A percentile compares a stretch with the other conserved stretches of the same genome.
phyloP scores from a whole-genome alignment of 2,329 filamentous ascomycete genomes.

The Pezicula rhizophila region DNA sequence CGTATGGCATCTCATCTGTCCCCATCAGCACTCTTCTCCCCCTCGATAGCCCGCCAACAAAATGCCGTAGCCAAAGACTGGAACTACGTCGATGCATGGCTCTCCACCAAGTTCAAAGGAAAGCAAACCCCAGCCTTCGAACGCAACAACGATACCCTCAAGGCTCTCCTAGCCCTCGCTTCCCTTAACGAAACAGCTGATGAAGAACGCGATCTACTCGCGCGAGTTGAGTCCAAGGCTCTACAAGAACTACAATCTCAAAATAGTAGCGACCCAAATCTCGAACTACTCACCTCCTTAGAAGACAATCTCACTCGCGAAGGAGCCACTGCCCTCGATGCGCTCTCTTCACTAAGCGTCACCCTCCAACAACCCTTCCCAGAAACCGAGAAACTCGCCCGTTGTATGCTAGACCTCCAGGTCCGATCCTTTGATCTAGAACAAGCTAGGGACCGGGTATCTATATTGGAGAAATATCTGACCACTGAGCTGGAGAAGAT shows the following conservation, averaged over 20 bases:
- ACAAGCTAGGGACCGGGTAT: slow-evolving; percentile 48
- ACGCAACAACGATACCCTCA: slow-evolving; percentile 78
- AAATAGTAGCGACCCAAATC: slow-evolving; percentile 25
- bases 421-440: slow-evolving; percentile 45
- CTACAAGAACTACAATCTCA: slow-evolving; percentile 46
- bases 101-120: slow-evolving; percentile 62
- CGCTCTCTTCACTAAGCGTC: slow-evolving; percentile 49
- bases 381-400: slow-evolving; percentile 40
- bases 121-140: slow-evolving; percentile 69
- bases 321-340: slow-evolving; percentile 48
- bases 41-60: slow-evolving; percentile 64
- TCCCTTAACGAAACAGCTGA: slow-evolving; percentile 72
- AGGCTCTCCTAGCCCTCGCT: slow-evolving; percentile 66
- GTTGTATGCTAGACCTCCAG: slow-evolving; percentile 50
- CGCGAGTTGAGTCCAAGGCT: slow-evolving; percentile 52
- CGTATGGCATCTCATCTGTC: slow-evolving; percentile 30
- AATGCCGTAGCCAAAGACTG: slow-evolving; percentile 84
- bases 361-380: slow-evolving; percentile 36
- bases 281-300: slow-evolving; percentile 44
- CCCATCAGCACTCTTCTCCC: slow-evolving; percentile 57
- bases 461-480: slow-evolving; percentile 50
- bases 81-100: slow-evolving; percentile 82
- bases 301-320: slow-evolving; percentile 49
- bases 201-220: slow-evolving; percentile 56
- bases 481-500: slow-evolving; percentile 41